Evolutionary conservation across 2,329 filamentous ascomycete species (phyloP), one percentile per base, ranked within the genome.

Genomic region (Sclerotinia trifoliorum): DNA sequence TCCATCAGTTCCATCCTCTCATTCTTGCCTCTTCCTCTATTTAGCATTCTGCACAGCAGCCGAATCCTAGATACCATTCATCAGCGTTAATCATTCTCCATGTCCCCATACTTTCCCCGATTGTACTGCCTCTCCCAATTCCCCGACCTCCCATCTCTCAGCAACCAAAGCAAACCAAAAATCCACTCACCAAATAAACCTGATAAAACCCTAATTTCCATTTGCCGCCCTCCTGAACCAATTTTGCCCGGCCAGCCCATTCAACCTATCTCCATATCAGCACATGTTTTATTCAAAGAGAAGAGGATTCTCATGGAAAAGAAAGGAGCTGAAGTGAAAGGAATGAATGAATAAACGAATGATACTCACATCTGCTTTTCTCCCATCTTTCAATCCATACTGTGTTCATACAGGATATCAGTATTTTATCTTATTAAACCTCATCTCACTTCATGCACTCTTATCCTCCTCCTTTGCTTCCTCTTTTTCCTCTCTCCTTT

Each of bases 331-430:
- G 15, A 48, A 44, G 64, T 49, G 49, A 63, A 17, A 21, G 52
- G 44, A 46, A 26, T 32, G 32, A 7, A 35, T 35, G 35, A 35
- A 35, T 35, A 29, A n/a, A n/a, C n/a, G 32, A 32, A 32, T 54
- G 62, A 21, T 42, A 71, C 71, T 61, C 15, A 74, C 73, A 35
- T 71, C 64, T 13, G 70, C 70, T 35, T 73, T 72, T 66, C 69
- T 71, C 21, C 83, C 85, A 73, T 83, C 82, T 73, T 84, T 85
- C 66, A 86, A 73, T 19, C 74, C 80, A 75, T 85, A 86, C 54
- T 64, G 21, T 24, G 4, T n/a, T 39, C 3, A 2, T 1, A 35
- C 15, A 3, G 24, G 17, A 46, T 13, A 48, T 55, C 19, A 65
- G 62, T 39, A 65, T 29, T 17, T 19, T 3, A n/a, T 46, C 42